These are phyloP conservation scores for Cryptococcus wingfieldii DNA, from an alignment of 1,284 basidiomycete species.

Conservation along the genomic window DNA sequence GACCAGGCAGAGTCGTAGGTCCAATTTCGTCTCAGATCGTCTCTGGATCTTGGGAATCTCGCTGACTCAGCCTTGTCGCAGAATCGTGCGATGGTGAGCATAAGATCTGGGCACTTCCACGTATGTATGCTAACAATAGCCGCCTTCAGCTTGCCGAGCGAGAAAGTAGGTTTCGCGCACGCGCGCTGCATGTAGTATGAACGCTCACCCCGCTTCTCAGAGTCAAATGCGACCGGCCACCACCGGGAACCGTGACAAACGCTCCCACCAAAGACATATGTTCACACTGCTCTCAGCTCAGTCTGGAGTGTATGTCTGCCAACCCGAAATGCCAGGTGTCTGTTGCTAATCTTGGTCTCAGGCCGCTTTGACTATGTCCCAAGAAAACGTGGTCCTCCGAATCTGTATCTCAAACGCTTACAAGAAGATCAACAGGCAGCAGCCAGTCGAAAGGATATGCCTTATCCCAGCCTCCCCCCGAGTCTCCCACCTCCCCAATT, in stretches of 20 bases:
- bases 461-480: background rate
- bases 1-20: conserved; percentile 45
- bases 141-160: conserved; percentile 37
- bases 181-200: background rate
- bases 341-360: conserved; percentile 5
- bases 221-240: conserved; percentile 44
- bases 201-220: conserved; percentile 14
- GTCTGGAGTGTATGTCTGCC: conserved; percentile 59
- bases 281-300: conserved; percentile 68
- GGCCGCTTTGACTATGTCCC: conserved; percentile 82
- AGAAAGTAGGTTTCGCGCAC: conserved; percentile 32
- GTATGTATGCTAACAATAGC: background rate
- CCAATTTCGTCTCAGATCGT: background rate
- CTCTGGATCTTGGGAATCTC: background rate
- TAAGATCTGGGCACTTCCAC: background rate
- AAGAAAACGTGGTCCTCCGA: conserved; percentile 83
- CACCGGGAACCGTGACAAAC: conserved; percentile 21
- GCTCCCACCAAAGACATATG: conserved; percentile 29
- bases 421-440: conserved; percentile 5
- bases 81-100: conserved; percentile 44
- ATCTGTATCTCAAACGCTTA: conserved; percentile 54
- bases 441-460: background rate
- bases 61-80: conserved; percentile 10
- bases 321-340: background rate
- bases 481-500: background rate